Evolutionary conservation across 768 basidiomycete species (phyloP).

Genomic region (Nevesoporus exiguus): DNA sequence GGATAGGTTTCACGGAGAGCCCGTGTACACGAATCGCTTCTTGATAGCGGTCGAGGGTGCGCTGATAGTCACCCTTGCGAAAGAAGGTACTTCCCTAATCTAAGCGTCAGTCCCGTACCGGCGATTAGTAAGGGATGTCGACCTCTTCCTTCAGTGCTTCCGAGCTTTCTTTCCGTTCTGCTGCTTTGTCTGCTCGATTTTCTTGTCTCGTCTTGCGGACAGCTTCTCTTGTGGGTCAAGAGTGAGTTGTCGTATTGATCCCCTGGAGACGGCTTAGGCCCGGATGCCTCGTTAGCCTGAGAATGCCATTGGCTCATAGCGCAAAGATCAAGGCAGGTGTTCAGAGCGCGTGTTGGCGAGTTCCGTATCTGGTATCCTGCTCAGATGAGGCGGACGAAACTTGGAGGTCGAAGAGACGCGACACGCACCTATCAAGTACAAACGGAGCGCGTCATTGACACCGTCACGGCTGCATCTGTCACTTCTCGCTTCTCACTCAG

Average conservation of each 20-base stretch:
- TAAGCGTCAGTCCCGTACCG: constrained; percentile 10
- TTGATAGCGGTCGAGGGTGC: constrained; percentile 38
- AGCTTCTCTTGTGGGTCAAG: neutral
- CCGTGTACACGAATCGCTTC: constrained; percentile 38
- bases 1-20: constrained; percentile 28
- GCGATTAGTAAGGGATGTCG: neutral
- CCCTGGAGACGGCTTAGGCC: neutral
- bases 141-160: constrained; percentile 29
- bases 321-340: too few relatives aligned
- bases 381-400: too few relatives aligned
- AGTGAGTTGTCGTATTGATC: neutral
- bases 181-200: constrained; percentile 14
- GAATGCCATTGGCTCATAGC: neutral
- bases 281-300: neutral
- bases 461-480: too few relatives aligned
- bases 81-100: constrained; percentile 41
- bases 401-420: too few relatives aligned
- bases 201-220: constrained; percentile 1
- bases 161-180: constrained; percentile 13
- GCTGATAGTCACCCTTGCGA: constrained; percentile 35
- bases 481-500: too few relatives aligned
- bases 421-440: too few relatives aligned
- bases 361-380: too few relatives aligned
- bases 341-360: too few relatives aligned
- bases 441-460: too few relatives aligned